Conservation (phyloP, 2,329 filamentous ascomycete species). For the Talaromyces funiculosus region DNA sequence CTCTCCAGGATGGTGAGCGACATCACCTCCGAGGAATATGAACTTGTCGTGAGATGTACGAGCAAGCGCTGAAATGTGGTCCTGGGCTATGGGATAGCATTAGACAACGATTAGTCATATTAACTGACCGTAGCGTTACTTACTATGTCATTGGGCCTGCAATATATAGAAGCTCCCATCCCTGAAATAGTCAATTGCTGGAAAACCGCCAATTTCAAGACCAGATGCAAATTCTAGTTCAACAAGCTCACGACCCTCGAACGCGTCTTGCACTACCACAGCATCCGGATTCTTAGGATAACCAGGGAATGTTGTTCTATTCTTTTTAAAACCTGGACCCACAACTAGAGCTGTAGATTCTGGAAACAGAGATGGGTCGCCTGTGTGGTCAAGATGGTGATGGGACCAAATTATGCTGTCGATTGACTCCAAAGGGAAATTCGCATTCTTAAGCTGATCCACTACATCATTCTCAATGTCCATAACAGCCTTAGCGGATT, state of each 20-base stretch:
- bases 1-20: slow-evolving; percentile 40
- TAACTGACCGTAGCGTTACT: not conserved
- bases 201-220: slow-evolving; percentile 30
- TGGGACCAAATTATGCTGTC: slow-evolving; percentile 27
- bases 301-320: slow-evolving; percentile 15
- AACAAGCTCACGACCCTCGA: slow-evolving; percentile 16
- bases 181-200: slow-evolving; percentile 47
- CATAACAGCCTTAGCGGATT: not conserved
- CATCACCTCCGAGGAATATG: slow-evolving; percentile 17
- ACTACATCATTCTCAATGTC: slow-evolving; percentile 19
- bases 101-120: not conserved
- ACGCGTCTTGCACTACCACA: slow-evolving; percentile 17
- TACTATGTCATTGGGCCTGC: slow-evolving; percentile 8
- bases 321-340: slow-evolving; percentile 20
- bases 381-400: slow-evolving; percentile 27
- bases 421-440: slow-evolving; percentile 17
- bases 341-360: slow-evolving; percentile 20
- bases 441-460: slow-evolving; percentile 21
- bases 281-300: slow-evolving; percentile 20
- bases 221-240: slow-evolving; percentile 17
- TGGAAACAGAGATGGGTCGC: slow-evolving; percentile 23
- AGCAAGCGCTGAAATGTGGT: slow-evolving; percentile 35
- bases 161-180: slow-evolving; percentile 55
- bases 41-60: slow-evolving; percentile 28
- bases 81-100: not conserved